phyloP scores from a whole-genome alignment of 768 basidiomycete genomes.

The Lentinula aciculospora region DNA sequence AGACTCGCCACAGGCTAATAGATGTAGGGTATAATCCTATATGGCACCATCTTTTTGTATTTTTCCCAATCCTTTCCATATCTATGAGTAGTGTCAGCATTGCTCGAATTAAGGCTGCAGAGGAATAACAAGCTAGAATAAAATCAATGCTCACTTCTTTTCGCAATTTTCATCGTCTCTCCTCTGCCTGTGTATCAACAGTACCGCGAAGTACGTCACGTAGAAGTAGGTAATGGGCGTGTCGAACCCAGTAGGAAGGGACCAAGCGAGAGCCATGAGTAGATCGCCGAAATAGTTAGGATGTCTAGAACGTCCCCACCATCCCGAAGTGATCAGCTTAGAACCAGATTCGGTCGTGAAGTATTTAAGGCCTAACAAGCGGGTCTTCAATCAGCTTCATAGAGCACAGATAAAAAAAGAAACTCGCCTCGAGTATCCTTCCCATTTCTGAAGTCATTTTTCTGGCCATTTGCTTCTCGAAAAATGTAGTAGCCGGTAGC shows the following conservation, averaged over 20 bases:
- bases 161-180: conserved; percentile 91
- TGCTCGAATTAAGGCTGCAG: neutral
- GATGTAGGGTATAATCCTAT: conserved; percentile 79
- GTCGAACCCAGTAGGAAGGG: conserved; percentile 83
- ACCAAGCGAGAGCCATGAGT: conserved; percentile 91
- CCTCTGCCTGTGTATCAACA: conserved; percentile 85
- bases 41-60: conserved; percentile 85
- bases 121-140: neutral
- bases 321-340: conserved; percentile 89
- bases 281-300: conserved; percentile 90
- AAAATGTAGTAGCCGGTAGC: conserved; percentile 87
- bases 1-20: conserved; percentile 40
- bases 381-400: neutral
- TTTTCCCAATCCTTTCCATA: conserved; percentile 93
- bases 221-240: conserved; percentile 98
- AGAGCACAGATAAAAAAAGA: neutral
- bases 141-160: conserved; percentile 57
- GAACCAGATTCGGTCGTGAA: conserved; percentile 82
- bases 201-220: conserved; percentile 77
- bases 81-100: conserved; percentile 29
- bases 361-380: conserved; percentile 58
- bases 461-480: conserved; percentile 82
- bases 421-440: conserved; percentile 84
- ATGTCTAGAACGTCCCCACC: conserved; percentile 95
- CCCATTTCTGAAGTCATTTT: conserved; percentile 93